Evolutionary conservation across 1,139 yeast genomes (phyloP).

Genomic region (Magnusiomyces clavatus): DNA sequence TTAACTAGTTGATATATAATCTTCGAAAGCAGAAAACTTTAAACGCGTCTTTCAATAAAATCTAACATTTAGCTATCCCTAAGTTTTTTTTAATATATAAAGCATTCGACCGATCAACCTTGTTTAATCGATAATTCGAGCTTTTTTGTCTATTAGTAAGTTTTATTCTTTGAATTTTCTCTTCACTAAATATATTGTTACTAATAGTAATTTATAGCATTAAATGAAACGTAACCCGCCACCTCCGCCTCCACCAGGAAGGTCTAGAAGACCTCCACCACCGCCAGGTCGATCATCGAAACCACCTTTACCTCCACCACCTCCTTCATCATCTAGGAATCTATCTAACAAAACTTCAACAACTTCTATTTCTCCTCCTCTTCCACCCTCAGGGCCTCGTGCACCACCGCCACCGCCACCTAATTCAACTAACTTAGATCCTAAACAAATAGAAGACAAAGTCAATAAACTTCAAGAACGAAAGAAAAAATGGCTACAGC

Average conservation of each 20-base stretch:
- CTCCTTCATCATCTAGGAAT: constrained; percentile 1
- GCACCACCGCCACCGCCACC: constrained; percentile 19
- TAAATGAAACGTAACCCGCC: constrained; percentile 14
- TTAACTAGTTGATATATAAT: no score
- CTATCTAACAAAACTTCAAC: background rate
- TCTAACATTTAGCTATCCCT: no score
- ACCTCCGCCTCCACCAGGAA: constrained; percentile 29
- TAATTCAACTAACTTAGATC: constrained; percentile 2
- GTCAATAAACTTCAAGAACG: constrained; percentile 31
- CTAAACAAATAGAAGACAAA: constrained; percentile 14
- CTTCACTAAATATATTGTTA: background rate
- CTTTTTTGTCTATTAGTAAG: background rate
- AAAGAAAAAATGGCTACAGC: constrained; percentile 55
- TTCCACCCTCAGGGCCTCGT: constrained; percentile 17
- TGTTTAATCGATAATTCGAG: background rate
- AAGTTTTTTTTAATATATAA: no score
- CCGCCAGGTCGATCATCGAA: constrained; percentile 30
- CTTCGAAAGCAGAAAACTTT: no score
- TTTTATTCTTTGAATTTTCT: background rate
- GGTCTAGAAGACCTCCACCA: constrained; percentile 14
- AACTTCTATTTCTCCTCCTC: constrained; percentile 18
- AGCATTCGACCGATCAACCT: no score
- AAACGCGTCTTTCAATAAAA: no score
- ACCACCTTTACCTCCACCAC: constrained; percentile 23
- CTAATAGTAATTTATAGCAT: background rate